Base-by-base conservation (phyloP, 306 rosid genomes). In the Cajanus cajan region DNA sequence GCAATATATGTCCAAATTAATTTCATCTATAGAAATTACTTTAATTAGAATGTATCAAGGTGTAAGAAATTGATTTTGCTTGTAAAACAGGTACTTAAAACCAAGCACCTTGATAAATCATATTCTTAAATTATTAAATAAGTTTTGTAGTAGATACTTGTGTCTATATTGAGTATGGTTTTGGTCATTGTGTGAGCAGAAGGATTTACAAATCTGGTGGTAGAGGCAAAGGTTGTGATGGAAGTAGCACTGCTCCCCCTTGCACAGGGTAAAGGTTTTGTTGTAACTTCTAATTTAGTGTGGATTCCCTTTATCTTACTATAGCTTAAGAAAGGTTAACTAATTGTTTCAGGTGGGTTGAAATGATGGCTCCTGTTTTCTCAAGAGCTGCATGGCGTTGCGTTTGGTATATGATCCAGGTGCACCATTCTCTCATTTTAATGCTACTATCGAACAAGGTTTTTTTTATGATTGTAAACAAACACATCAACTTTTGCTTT, bases 331-430 rank as follows among this genome's bases (percentile, higher is more conserved):
- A 84, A 71, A 71, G 15, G 37, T 43, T n/a, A 73, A 40, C 24
- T 36, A 21, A 52, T 55, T 82, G 45, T 66, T 82, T 79, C 83
- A 92, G 97, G 66, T 92, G 94, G 94, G 87, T 92, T 71, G 97
- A 92, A 86, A 85, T 92, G 87, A 92, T 92, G 97, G 97, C 97
- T 65, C 97, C 97, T 44, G 97, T 90, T 76, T 92, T 92, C 65
- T 92, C 97, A 14, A 77, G 65, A 84, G 87, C 86, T 33, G 86
- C 97, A 0, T 92, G 97, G 97, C 96, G 87, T 33, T 92, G 97
- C 5, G 92, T 85, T 39, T 92, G 97, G 97, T 80, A 87, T 68
- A 87, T 92, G 96, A 88, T 92, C 80, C 97, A 92, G 92, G 97
- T 89, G 44, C 31, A 86, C 58, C 63, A 57, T 77, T 71, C 21